Conservation (phyloP, 2,329 filamentous ascomycete genomes). For the Scedosporium minutisporum region DNA sequence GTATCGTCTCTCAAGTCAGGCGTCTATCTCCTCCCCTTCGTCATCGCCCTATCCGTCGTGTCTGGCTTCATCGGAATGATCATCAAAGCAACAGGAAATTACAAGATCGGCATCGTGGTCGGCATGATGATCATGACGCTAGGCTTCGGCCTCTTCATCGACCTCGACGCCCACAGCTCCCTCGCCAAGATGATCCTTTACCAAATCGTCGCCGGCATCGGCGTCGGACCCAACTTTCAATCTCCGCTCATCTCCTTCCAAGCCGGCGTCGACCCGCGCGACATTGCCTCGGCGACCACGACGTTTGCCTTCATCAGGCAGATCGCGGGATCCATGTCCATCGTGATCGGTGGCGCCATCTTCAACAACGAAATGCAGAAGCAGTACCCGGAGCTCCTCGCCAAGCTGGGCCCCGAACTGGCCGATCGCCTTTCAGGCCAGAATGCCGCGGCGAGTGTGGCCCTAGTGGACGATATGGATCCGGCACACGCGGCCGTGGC, state of each 20-base stretch:
- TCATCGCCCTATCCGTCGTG: slow-evolving; percentile 54
- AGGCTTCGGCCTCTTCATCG: slow-evolving; percentile 54
- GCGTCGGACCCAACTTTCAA: slow-evolving; percentile 61
- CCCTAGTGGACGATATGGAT: slow-evolving; percentile 42
- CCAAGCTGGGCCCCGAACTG: slow-evolving; percentile 38
- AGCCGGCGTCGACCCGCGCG: slow-evolving; percentile 47
- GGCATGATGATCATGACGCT: slow-evolving; percentile 52
- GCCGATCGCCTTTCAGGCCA: slow-evolving; percentile 46
- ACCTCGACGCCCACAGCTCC: slow-evolving; percentile 46
- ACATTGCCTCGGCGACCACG: slow-evolving; percentile 60
- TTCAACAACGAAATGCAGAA: slow-evolving; percentile 66
- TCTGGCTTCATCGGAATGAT: slow-evolving; percentile 48
- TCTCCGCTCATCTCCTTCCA: slow-evolving; percentile 59
- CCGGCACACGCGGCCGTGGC: slow-evolving; percentile 32
- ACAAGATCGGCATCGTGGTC: slow-evolving; percentile 48
- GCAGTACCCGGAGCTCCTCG: slow-evolving; percentile 36
- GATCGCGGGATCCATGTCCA: slow-evolving; percentile 55
- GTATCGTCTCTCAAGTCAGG: slow-evolving; percentile 62
- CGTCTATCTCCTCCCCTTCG: slow-evolving; percentile 63
- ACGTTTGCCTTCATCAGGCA: slow-evolving; percentile 61
- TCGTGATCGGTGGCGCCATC: slow-evolving; percentile 68
- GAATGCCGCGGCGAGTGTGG: slow-evolving; percentile 51
- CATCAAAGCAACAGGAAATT: slow-evolving; percentile 57
- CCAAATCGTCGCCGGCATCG: slow-evolving; percentile 54
- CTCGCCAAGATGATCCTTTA: slow-evolving; percentile 50